phyloP scores from a whole-genome alignment of 2,329 filamentous ascomycete species.

The Acephala macrosclerotiorum region DNA sequence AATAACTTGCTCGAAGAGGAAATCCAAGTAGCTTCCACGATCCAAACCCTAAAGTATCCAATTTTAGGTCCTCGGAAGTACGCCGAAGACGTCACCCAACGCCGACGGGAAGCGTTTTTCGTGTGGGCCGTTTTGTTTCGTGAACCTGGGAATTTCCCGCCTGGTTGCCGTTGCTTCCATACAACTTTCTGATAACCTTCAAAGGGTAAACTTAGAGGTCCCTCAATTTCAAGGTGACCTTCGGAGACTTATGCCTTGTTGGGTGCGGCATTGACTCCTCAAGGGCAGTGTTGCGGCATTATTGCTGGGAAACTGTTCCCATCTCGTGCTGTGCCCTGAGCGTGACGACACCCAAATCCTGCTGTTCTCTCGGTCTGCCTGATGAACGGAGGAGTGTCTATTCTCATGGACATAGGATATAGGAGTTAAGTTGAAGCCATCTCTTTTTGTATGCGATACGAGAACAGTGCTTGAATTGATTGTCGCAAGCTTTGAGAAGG shows the following conservation, averaged over 20 bases:
- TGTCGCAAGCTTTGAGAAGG: neutral
- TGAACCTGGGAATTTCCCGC: neutral
- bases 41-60: neutral
- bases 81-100: constrained; percentile 1
- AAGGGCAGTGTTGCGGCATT: neutral
- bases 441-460: neutral
- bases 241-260: neutral
- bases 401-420: neutral
- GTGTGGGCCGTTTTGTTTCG: neutral
- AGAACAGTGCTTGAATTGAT: neutral
- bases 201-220: neutral
- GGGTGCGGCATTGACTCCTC: constrained; percentile 2
- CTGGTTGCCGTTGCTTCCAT: neutral
- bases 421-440: neutral
- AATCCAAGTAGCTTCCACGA: neutral
- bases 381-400: neutral
- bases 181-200: neutral
- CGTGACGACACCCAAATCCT: neutral
- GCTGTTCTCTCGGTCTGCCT: neutral
- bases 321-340: neutral
- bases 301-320: neutral
- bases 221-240: neutral
- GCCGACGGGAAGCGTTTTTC: neutral
- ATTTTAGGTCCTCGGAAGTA: neutral
- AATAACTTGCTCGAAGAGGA: constrained; percentile 1